Percentiles rank a stretch among this genome's conserved stretches.
Conservation (phyloP, 2,329 filamentous ascomycete genomes). For the Lojkania enalia region DNA sequence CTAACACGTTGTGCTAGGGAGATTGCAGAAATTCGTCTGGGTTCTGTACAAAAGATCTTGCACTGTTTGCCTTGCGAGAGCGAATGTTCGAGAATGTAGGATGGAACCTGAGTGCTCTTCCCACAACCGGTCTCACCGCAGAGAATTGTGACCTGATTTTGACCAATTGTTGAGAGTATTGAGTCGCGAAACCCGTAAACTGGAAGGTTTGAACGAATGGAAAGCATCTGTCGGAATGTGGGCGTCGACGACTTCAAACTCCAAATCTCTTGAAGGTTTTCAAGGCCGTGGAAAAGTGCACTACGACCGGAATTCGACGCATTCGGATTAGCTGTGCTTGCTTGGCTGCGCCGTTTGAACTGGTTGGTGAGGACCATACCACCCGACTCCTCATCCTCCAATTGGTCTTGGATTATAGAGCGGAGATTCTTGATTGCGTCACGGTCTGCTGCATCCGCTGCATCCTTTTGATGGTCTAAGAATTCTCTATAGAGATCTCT, state of each 20-base stretch:
- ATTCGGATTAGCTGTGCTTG: slow-evolving; percentile 25
- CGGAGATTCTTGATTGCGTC: slow-evolving; percentile 68
- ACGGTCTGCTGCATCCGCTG: slow-evolving; percentile 72
- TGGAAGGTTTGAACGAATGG: slow-evolving; percentile 76
- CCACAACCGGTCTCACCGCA: slow-evolving; percentile 97
- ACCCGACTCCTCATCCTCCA: slow-evolving; percentile 58
- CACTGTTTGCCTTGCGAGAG: slow-evolving; percentile 77
- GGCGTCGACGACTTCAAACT: slow-evolving; percentile 52
- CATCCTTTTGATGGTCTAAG: slow-evolving; percentile 68
- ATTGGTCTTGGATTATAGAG: slow-evolving; percentile 67
- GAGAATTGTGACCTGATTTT: slow-evolving; percentile 85
- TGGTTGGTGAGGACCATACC: slow-evolving; percentile 72
- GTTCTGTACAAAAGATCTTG: slow-evolving; percentile 95
- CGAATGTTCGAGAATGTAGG: slow-evolving; percentile 89
- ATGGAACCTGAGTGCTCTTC: slow-evolving; percentile 96
- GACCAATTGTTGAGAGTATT: slow-evolving; percentile 75
- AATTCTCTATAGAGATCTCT: slow-evolving; percentile 85
- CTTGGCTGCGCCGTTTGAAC: slow-evolving; percentile 59
- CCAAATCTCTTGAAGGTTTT: slow-evolving; percentile 57
- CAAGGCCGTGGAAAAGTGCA: slow-evolving; percentile 33
- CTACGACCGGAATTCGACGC: slow-evolving; percentile 35
- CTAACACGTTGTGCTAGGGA: slow-evolving; percentile 91
- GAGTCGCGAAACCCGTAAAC: slow-evolving; percentile 84
- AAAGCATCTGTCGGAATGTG: slow-evolving; percentile 77
- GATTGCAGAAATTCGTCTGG: slow-evolving; percentile 92